phyloP scores from a whole-genome alignment of 192 early-diverging fungal species.

The Ambispora gerdemannii region DNA sequence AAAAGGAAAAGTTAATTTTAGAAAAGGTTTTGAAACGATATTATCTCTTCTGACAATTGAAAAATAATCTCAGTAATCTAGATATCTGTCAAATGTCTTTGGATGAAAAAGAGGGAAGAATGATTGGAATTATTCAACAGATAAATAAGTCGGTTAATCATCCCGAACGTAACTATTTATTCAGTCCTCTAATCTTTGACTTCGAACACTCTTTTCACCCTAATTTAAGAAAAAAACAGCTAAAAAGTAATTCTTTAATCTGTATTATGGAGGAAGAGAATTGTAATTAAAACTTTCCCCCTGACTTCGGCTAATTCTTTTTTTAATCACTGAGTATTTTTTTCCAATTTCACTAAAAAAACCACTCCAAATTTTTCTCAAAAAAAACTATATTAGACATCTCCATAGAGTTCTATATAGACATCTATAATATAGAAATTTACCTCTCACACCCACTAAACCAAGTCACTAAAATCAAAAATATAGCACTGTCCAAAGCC shows the following conservation, averaged over 20 bases:
- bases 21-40: too few species aligned
- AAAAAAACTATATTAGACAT: too few species aligned
- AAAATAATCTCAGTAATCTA: not conserved
- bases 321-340: too few species aligned
- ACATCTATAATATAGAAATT: too few species aligned
- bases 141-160: not conserved
- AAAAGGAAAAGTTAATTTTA: not conserved
- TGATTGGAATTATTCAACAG: not conserved
- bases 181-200: slow-evolving; percentile 4
- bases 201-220: slow-evolving; percentile 8
- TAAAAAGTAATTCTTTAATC: not conserved
- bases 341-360: too few species aligned
- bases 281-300: too few species aligned
- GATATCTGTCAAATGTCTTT: slow-evolving; percentile 11
- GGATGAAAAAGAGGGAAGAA: not conserved
- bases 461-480: slow-evolving; percentile 5
- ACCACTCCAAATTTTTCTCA: too few species aligned
- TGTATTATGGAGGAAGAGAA: slow-evolving; percentile 3
- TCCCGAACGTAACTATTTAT: slow-evolving; percentile 5
- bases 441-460: not conserved
- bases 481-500: not conserved
- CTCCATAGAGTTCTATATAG: too few species aligned
- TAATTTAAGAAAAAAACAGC: not conserved
- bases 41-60: too few species aligned
- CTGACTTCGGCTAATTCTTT: too few species aligned